phyloP scores from a whole-genome alignment of 2,329 filamentous ascomycete genomes.

The Coniochaeta sp. region DNA sequence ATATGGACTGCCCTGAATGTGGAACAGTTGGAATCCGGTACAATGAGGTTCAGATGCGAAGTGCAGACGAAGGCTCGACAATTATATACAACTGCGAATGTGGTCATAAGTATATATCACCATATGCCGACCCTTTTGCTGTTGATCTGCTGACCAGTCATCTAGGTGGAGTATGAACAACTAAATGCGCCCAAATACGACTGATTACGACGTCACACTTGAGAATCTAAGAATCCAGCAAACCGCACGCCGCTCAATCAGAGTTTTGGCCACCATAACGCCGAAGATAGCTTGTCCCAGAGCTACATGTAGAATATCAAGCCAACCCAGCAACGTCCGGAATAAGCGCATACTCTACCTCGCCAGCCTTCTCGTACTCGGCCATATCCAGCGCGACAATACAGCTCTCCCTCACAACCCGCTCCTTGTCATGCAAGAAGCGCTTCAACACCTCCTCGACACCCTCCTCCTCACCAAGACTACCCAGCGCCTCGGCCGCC shows the following conservation, averaged over 20 bases:
- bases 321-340: slow-evolving; percentile 48
- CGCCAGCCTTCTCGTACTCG: slow-evolving; percentile 84
- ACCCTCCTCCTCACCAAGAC: slow-evolving; percentile 85
- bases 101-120: slow-evolving; percentile 60
- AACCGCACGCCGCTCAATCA: not conserved
- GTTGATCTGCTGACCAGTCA: not conserved
- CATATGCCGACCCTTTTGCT: not conserved
- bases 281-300: not conserved
- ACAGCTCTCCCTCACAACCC: slow-evolving; percentile 89
- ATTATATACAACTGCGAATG: slow-evolving; percentile 88
- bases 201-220: not conserved
- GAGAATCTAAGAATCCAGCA: not conserved
- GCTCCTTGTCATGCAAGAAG: slow-evolving; percentile 85
- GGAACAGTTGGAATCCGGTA: slow-evolving; percentile 76
- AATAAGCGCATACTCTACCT: slow-evolving; percentile 87
- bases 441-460: slow-evolving; percentile 78
- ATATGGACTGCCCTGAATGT: slow-evolving; percentile 73
- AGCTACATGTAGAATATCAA: slow-evolving; percentile 6
- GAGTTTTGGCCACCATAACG: slow-evolving; percentile 6
- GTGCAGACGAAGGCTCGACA: slow-evolving; percentile 92
- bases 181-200: slow-evolving; percentile 4
- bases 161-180: slow-evolving; percentile 14
- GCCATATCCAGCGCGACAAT: slow-evolving; percentile 97
- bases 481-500: slow-evolving; percentile 91
- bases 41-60: slow-evolving; percentile 75